phyloP scores from a whole-genome alignment of 495 filamentous ascomycete species.

The Parachaetomium inaequale region DNA sequence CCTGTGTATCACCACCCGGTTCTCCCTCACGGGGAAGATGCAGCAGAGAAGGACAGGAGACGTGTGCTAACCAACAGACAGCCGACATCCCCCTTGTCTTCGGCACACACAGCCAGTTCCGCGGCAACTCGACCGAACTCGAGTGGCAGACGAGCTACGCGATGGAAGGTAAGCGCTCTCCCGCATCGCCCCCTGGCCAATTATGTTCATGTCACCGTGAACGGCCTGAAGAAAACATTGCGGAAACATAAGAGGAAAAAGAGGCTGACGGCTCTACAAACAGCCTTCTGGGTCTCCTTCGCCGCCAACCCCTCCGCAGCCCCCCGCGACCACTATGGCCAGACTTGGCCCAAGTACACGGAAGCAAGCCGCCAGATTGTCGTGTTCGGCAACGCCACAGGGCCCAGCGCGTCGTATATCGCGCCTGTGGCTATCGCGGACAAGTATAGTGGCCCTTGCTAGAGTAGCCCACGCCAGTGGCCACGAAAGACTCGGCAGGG shows the following conservation, averaged over 20 bases:
- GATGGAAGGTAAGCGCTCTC: conserved; percentile 29
- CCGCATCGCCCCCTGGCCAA: neutral
- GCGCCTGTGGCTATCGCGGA: neutral
- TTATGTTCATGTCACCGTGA: too few species aligned
- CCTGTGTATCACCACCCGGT: neutral
- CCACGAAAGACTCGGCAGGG: too few species aligned
- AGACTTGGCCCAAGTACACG: conserved; percentile 13
- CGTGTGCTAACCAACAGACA: neutral
- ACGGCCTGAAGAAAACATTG: neutral
- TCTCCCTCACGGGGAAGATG: neutral
- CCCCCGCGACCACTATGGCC: neutral
- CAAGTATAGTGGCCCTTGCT: neutral
- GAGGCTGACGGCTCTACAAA: neutral
- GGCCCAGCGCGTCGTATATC: neutral
- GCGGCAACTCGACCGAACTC: conserved; percentile 34
- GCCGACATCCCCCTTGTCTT: conserved; percentile 47
- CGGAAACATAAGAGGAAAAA: neutral
- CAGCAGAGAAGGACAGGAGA: neutral
- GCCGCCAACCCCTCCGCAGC: conserved; percentile 8
- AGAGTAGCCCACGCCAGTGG: too few species aligned
- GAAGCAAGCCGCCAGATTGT: neutral
- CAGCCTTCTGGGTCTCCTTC: conserved; percentile 28
- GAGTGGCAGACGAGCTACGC: conserved; percentile 33
- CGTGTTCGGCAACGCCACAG: conserved; percentile 1
- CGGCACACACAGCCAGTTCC: conserved; percentile 40